Evolutionary conservation across 2,329 filamentous ascomycete genomes (phyloP), one percentile per base, ranked within the genome.

Genomic region (Colletotrichum gigasporum): DNA sequence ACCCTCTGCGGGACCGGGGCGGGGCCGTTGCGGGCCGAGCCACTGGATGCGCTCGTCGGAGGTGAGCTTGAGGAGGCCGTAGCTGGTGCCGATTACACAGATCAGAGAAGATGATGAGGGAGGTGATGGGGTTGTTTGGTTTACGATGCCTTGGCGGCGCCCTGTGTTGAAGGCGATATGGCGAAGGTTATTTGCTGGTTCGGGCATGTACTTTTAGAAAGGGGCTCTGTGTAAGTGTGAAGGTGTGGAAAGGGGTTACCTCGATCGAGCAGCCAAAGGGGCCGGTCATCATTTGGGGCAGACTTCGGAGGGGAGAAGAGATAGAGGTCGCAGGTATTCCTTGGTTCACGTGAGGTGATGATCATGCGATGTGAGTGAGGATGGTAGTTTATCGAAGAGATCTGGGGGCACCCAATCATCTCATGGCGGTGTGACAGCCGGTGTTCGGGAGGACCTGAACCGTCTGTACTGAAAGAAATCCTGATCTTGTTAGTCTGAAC

Each of bases 301-400:
- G 73, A 73, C 10, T 74, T 54, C 6, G 69, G 70, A 14, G 80
- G 79, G 2, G 75, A 75, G 67, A 83, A 81, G 16, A 77, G 70
- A 65, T 73, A 77, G 9, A 83, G 44, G 3, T 78, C 74, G 18
- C 67, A 75, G 14, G 63, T 73, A 41, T 67, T 65, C 11, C 69
- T 73, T 2, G 77, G 75, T 14, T 73, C 70, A 1, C 76, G 71
- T 6, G 80, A 80, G 4, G 82, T 80, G 28, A 83, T 56, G 5
- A 85, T 71, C 4, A 85, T 70, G 37, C 71, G 77, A 59, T 79
- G 73, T 2, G 79, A 79, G 5, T 78, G 72, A 4, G 73, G 69
- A 55, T 84, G 80, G 56, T 83, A 85, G 59, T 79, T 77, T 67
- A 87, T 80, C 5, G 82, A 82, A 8, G 81, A 82, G 54, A 83